Evolutionary conservation across 2,329 filamentous ascomycete species (phyloP).

Genomic region (Zalaria sp.): DNA sequence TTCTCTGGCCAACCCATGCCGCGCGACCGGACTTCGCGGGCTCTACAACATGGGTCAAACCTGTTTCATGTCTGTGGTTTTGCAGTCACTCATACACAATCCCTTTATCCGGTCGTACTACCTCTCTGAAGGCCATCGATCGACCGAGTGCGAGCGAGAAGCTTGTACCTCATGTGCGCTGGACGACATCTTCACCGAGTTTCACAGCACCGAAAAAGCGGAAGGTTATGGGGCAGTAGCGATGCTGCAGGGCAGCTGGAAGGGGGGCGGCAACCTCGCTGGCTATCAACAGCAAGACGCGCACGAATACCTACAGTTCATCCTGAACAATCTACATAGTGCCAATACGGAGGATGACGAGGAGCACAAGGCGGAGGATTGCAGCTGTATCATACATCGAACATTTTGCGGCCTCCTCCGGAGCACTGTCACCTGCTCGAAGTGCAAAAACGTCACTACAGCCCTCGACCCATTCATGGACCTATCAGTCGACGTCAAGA

Average conservation of each 20-base stretch:
- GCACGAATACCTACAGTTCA: conserved; percentile 92
- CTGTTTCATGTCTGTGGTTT: conserved; percentile 93
- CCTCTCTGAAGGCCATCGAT: conserved; percentile 76
- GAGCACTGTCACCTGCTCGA: conserved; percentile 80
- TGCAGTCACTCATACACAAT: conserved; percentile 89
- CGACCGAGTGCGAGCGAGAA: conserved; percentile 51
- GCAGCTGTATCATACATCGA: conserved; percentile 85
- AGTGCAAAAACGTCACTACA: conserved; percentile 68
- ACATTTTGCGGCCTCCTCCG: conserved; percentile 88
- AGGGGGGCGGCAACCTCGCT: conserved; percentile 52
- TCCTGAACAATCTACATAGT: conserved; percentile 77
- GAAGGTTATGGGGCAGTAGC: conserved; percentile 85
- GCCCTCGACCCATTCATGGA: conserved; percentile 84
- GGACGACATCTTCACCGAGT: conserved; percentile 49
- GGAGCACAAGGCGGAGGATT: conserved; percentile 28
- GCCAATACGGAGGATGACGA: conserved; percentile 45
- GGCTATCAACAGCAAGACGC: conserved; percentile 94
- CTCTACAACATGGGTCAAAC: conserved; percentile 98
- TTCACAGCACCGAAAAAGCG: conserved; percentile 58
- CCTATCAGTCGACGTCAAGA: conserved; percentile 75
- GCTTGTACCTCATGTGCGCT: conserved; percentile 47
- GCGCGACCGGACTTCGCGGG: conserved; percentile 75
- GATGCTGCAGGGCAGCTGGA: conserved; percentile 82
- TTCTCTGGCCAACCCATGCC: conserved; percentile 66
- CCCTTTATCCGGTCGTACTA: conserved; percentile 86